Evolutionary conservation across 306 rosid species (phyloP).

Genomic region (Elaeagnus macrophylla): DNA sequence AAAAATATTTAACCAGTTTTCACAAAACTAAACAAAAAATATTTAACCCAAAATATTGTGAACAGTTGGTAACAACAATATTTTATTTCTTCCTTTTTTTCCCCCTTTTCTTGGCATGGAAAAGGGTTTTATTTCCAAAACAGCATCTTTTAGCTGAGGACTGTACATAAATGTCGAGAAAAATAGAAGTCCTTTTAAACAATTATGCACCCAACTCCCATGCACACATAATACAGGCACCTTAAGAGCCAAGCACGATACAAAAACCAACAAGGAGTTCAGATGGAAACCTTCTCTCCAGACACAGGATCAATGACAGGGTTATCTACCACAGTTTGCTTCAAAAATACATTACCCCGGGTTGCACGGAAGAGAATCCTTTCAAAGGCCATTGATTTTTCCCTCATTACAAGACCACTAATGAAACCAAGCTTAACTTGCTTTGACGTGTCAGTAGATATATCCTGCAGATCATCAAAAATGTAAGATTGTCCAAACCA

Average conservation of each 20-base stretch:
- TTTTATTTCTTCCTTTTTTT: no score
- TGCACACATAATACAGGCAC: background rate
- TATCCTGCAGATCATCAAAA: constrained; percentile 38
- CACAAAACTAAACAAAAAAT: no score
- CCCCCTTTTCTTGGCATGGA: no score
- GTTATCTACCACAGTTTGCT: constrained; percentile 53
- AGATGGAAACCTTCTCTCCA: constrained; percentile 55
- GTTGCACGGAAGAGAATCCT: constrained; percentile 73
- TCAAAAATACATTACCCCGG: constrained; percentile 73
- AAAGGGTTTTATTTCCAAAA: no score
- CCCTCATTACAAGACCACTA: constrained; percentile 73
- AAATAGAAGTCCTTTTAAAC: no score
- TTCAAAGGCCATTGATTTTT: constrained; percentile 61
- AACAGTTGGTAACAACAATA: no score
- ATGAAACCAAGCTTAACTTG: constrained; percentile 62
- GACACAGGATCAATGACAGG: constrained; percentile 61
- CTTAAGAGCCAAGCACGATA: background rate
- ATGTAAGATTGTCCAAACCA: constrained; percentile 12
- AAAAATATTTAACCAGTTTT: no score
- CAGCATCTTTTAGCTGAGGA: no score
- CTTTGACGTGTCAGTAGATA: constrained; percentile 34
- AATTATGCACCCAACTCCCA: no score
- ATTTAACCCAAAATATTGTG: no score
- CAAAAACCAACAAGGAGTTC: constrained; percentile 15
- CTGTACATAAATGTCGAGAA: no score